phyloP scores from a whole-genome alignment of 345 rosid species.

The Aegle marmelos region DNA sequence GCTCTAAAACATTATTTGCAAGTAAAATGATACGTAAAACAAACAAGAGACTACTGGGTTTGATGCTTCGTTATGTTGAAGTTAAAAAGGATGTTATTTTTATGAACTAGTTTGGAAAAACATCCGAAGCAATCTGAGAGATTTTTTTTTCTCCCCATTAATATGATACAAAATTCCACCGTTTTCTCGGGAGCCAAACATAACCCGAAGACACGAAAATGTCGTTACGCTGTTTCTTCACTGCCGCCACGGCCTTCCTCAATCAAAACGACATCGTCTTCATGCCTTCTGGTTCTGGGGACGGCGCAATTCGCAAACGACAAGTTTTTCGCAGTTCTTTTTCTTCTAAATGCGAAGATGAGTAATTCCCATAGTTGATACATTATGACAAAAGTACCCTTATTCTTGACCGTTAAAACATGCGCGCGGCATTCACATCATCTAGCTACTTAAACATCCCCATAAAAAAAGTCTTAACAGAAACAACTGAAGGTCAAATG shows the following conservation, averaged over 20 bases:
- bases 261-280: not conserved
- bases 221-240: not conserved
- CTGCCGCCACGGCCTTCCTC: not conserved
- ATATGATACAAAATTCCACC: not conserved
- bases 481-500: not conserved
- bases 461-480: too few species aligned
- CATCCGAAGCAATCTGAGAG: not conserved
- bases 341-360: not conserved
- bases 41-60: not conserved
- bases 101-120: not conserved
- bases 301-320: not conserved
- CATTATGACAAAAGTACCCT: not conserved
- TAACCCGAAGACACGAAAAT: not conserved
- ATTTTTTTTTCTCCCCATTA: not conserved
- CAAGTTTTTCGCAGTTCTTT: too few species aligned
- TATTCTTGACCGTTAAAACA: not conserved
- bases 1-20: not conserved
- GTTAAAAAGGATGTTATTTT: too few species aligned
- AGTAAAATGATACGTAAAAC: not conserved
- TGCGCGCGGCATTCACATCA: not conserved
- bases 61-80: not conserved
- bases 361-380: too few species aligned
- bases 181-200: slow-evolving; percentile 12
- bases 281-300: not conserved
- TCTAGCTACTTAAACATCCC: not conserved